Evolutionary conservation across 371 early-diverging fungal genomes (phyloP), one percentile per base, ranked within the genome.

Genomic region (Basidiobolus heterosporus): DNA sequence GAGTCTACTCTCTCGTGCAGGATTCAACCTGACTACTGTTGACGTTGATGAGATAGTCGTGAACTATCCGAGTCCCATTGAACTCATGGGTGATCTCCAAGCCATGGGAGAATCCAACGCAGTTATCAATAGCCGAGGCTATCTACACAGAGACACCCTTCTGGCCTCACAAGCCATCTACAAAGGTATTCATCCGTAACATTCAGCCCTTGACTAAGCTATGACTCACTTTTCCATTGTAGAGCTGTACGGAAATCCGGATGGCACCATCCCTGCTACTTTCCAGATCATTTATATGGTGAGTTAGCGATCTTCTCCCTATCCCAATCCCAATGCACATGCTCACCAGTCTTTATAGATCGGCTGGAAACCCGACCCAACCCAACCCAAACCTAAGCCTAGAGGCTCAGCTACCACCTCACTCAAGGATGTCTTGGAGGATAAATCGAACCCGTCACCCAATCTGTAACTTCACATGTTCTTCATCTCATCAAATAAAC

Each of bases 81-180:
- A 94, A 52, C 61, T 96, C 46, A 79, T 96, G 66, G 65, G 78
- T 38, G 96, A 96, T 60, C 61, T 96, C 24, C 67, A 73, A 38
- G 72, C 82, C 8, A 96, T 96, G 96, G 96, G 95, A 4, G 96
- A 96, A 62, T 80, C 73, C 40, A 96, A 93, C 55, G 90, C 95
- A 1, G 75, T 93, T 1, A 51, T 84, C 16, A 41, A 3, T 59
- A 81, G 77, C 48, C 66, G 75, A 44, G 70, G 78, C 6, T 70
- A 70, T 40, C 49, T 88, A 23, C 73, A 72, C 48, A 67, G 87
- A 43, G 93, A 91, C 58, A 83, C 83, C 5, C 58, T 96, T 45
- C 43, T 85, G 30, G 89, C 94, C 3, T 86, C 92, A 6, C 66
- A 80, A 1, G 72, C 88, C 2, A 84, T 88, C 22, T 96, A 93